Evolutionary conservation across 805 yeast genomes (phyloP).

Genomic region (Candida adriatica): DNA sequence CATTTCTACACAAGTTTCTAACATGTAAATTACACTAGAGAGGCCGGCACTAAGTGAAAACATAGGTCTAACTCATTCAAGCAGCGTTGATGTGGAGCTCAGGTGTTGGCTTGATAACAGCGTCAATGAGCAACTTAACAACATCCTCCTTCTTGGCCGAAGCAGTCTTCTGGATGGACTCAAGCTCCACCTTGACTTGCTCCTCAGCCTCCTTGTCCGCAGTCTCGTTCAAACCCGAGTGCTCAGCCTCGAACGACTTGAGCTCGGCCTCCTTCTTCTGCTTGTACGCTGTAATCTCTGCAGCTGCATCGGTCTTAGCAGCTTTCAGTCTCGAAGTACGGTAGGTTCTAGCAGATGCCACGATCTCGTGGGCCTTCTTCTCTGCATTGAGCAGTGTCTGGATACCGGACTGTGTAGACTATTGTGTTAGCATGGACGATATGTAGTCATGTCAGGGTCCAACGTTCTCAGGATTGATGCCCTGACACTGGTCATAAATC

Average conservation of each 20-base stretch:
- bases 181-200: slow-evolving; percentile 63
- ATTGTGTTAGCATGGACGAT: slow-evolving; percentile 3
- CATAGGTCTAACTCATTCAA: slow-evolving; percentile 1
- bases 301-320: slow-evolving; percentile 88
- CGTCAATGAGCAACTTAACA: slow-evolving; percentile 68
- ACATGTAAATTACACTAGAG: background rate
- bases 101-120: slow-evolving; percentile 74
- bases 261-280: slow-evolving; percentile 77
- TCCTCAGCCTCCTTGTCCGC: slow-evolving; percentile 76
- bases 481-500: no score
- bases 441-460: no score
- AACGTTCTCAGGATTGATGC: no score
- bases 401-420: slow-evolving; percentile 22
- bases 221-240: slow-evolving; percentile 67
- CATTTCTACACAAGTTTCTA: no score
- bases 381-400: slow-evolving; percentile 55
- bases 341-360: slow-evolving; percentile 85
- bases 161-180: slow-evolving; percentile 59
- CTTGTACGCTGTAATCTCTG: slow-evolving; percentile 84
- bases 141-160: slow-evolving; percentile 58
- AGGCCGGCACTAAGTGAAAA: background rate
- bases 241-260: slow-evolving; percentile 61
- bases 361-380: slow-evolving; percentile 95
- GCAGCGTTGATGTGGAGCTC: slow-evolving; percentile 75
- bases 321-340: slow-evolving; percentile 87